Percentiles rank a stretch among this genome's conserved stretches.
Conservation (phyloP, 2,329 filamentous ascomycete species). For the Dothistroma pini region DNA sequence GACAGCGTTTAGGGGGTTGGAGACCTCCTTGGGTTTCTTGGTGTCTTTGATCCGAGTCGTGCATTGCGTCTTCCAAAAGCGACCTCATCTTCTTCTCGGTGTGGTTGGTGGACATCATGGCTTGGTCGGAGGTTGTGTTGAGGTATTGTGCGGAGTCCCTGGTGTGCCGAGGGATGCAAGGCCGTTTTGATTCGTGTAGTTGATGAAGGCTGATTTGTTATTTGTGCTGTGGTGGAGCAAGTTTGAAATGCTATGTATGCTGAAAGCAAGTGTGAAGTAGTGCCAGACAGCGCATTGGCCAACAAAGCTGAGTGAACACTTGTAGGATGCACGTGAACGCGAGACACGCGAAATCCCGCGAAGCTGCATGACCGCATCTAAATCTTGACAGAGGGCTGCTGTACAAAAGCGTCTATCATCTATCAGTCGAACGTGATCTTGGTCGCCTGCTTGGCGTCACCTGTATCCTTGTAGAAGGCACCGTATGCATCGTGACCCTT, state of each 20-base stretch:
- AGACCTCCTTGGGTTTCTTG: not conserved
- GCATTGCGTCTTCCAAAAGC: not conserved
- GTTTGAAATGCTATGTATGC: not conserved
- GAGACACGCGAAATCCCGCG: not conserved
- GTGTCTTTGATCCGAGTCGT: not conserved
- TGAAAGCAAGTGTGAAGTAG: not conserved
- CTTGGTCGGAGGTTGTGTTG: not conserved
- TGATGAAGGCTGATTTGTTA: not conserved
- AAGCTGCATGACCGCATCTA: not conserved
- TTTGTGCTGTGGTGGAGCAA: not conserved
- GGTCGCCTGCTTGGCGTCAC: slow-evolving; percentile 75
- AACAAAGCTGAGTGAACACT: not conserved
- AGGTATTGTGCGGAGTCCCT: not conserved
- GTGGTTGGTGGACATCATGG: not conserved
- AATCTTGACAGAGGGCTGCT: not conserved
- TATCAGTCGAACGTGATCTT: slow-evolving; percentile 81
- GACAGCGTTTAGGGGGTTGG: not conserved
- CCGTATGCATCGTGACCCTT: slow-evolving; percentile 95
- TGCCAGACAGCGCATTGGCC: not conserved
- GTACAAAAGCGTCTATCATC: not conserved
- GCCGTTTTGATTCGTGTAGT: too few relatives aligned
- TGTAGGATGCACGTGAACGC: not conserved
- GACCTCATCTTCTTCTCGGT: not conserved
- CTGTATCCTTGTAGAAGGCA: slow-evolving; percentile 89
- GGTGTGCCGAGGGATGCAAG: too few relatives aligned